Percentiles rank a stretch among this genome's conserved stretches.
phyloP scores from a whole-genome alignment of 2,329 filamentous ascomycete genomes.

The Colletotrichum phormii region DNA sequence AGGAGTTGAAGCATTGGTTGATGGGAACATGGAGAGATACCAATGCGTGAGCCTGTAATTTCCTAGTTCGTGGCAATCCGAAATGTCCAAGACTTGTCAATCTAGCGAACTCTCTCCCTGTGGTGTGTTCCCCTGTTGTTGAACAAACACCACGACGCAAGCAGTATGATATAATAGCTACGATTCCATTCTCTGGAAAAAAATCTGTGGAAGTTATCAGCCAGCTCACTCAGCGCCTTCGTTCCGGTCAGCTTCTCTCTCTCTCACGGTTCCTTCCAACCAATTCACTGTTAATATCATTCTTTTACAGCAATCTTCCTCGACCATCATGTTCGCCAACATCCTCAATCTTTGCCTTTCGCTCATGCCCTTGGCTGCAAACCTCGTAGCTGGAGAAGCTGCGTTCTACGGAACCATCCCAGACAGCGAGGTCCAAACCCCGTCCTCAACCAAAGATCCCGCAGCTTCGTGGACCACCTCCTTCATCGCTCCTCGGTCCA shows the following conservation, averaged over 20 bases:
- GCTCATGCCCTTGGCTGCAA: neutral
- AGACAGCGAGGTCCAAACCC: neutral
- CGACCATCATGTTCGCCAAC: neutral
- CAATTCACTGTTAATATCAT: neutral
- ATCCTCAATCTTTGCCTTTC: no score
- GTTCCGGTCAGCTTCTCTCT: neutral
- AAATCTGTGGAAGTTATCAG: neutral
- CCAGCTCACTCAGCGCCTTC: neutral
- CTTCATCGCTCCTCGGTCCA: neutral
- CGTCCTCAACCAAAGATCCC: neutral
- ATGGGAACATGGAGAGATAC: neutral
- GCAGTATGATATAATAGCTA: neutral
- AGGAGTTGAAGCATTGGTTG: neutral
- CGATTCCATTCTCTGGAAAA: neutral
- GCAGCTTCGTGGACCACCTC: neutral
- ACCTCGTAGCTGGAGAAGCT: neutral
- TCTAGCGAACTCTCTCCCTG: neutral
- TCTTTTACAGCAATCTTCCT: neutral
- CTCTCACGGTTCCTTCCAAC: neutral
- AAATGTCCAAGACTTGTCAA: neutral
- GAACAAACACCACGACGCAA: neutral
- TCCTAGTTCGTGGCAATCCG: neutral
- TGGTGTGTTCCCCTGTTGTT: rapidly evolving
- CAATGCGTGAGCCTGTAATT: neutral
- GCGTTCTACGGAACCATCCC: neutral